Evolutionary conservation across 2,329 filamentous ascomycete genomes (phyloP), one percentile per base, ranked within the genome.

Genomic region (Alternaria sp.): DNA sequence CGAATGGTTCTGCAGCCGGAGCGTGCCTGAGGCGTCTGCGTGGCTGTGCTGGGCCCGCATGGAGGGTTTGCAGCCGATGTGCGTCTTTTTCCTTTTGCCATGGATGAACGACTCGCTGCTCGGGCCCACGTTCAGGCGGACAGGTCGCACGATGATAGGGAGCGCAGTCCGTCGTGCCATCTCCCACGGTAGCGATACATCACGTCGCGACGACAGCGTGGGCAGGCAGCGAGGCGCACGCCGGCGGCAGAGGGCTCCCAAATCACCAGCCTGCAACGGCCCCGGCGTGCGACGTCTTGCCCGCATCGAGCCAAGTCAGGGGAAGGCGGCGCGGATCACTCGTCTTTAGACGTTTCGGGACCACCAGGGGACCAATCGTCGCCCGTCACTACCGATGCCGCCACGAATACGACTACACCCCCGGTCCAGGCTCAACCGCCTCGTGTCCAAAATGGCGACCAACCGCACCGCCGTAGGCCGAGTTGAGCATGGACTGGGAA

Each of bases 221-320:
- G n/a, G 46, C 43, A 15, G 15, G 10, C 20, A 30, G 20, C 25
- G 60, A 54, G 37, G 57, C 47, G 25, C 25, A 20, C 47, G 43
- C 50, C 26, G 49, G 58, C 63, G 55, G 58, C 50, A 59, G 47
- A 46, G 26, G 51, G 8, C 14, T 51, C 30, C 58, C 43, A 44
- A 33, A 63, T 41, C 33, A 45, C 37, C 14, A 53, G 21, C 21
- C 46, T 43, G 3, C 25, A 33, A 43, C 51, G 26, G 44, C 50
- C 55, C 44, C 50, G 12, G 54, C 41, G 47, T 41, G 14, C 60
- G 45, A 56, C 25, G 58, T 33, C 59, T 58, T 47, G 54, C 57
- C 59, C 57, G 25, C 51, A 69, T 70, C 7, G 26, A 64, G 67
- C 23, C 59, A 72, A 71, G 71, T 75, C 73, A 76, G 73, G 73